Evolutionary conservation across 495 filamentous ascomycete genomes (phyloP), one percentile per base, ranked within the genome.

Genomic region (Letharia columbiana): DNA sequence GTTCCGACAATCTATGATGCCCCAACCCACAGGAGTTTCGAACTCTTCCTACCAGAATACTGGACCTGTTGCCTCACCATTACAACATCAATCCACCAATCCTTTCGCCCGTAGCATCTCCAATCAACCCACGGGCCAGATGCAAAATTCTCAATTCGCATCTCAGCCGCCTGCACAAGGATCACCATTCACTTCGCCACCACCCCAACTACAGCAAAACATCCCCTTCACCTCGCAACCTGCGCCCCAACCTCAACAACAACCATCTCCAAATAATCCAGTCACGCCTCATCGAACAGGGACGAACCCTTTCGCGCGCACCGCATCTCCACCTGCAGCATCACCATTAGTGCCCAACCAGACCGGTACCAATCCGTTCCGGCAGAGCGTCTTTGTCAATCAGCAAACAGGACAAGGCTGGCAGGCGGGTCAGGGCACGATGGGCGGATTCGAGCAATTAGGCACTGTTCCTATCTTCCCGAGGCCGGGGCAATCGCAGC

Each of bases 301-400:
- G 74, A 67, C 77, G 69, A 84, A 84, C 62, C 82, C 82, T 17
- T 84, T 84, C 70, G 78, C 81, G 58, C 81, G 79, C 23, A 77
- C 70, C 61, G 73, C 77, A 44, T 71, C 77, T 44, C 70, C 76
- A 11, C 70, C 77, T n/a, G 74, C 81, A 18, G 72, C 78, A 23
- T 75, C 81, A 12, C 77, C 83, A 28, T 73, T 91, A 12, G 85
- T 85, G 66, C 77, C 90, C 5, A 83, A 88, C 66, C 84, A 86
- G 6, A 96, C 94, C 3, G 93, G 92, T 11, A 92, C 93, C 20
- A 98, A 98, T 74, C 93, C 93, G 2, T 97, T 98, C 84, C 84
- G 93, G 12, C 91, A 96, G 74, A 89, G 87, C 61, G 83, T 86
- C 1, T 95, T 96, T 70, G 86, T 94, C 44, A 92, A 95, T 70